Conservation (phyloP, 495 filamentous ascomycete genomes). For the Hypoxylon perforatum region DNA sequence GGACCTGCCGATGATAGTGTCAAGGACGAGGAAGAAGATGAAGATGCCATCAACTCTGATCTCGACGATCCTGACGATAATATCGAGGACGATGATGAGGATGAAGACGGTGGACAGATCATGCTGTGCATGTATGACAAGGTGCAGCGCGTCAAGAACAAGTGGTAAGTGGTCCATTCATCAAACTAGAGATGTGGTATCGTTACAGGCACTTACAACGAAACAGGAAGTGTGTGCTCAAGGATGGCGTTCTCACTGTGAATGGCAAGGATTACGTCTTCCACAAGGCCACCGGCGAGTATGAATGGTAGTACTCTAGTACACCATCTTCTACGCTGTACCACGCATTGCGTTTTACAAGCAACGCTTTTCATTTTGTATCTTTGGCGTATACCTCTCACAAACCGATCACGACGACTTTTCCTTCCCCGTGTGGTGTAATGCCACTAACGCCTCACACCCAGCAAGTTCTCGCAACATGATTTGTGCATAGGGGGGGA, state of each 20-base stretch:
- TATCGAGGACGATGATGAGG: constrained; percentile 77
- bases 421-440: constrained; percentile 2
- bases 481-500: neutral
- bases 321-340: neutral
- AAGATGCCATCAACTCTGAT: constrained; percentile 98
- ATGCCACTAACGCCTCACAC: neutral
- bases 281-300: constrained; percentile 95
- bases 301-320: constrained; percentile 83
- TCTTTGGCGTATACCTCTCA: constrained; percentile 9
- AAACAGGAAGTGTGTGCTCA: constrained; percentile 89
- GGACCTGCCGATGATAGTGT: constrained; percentile 71
- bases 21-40: constrained; percentile 77
- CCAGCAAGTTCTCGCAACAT: neutral
- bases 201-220: constrained; percentile 28
- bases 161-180: constrained; percentile 72
- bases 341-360: constrained; percentile 18
- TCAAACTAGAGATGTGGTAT: neutral
- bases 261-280: constrained; percentile 96
- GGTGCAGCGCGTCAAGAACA: constrained; percentile 98
- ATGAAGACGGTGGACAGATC: constrained; percentile 84
- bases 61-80: constrained; percentile 94
- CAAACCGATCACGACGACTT: neutral
- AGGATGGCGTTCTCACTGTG: constrained; percentile 93
- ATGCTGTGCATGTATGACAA: constrained; percentile 99
- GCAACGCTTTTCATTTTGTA: constrained; percentile 14